Base-by-base conservation (phyloP, 331 rosid species). In the Pyrus hybrid region DNA sequence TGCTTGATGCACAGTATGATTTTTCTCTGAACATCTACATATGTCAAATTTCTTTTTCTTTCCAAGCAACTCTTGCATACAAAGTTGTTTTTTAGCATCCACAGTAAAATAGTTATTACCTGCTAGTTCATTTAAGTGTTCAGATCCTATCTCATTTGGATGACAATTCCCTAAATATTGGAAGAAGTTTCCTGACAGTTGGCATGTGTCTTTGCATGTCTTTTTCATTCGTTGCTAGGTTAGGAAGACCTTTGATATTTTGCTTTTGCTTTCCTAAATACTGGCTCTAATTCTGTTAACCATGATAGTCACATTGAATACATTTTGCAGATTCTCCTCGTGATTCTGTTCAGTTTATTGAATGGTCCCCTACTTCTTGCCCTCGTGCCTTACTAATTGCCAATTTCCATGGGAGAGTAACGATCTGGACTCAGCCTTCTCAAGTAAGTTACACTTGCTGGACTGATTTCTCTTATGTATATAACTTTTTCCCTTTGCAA, bases 281-380 rank as follows among this genome's bases (percentile, higher is more conserved):
- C 69, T 35, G 61, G 22, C 53, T 22, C 17, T 35, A 32, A 25
- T 64, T 69, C 26, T 32, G 60, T 80, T 14, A 70, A 72, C 76
- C 51, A 69, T 67, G 79, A 70, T 73, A 53, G 62, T 79, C 74
- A 35, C 43, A 35, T 71, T 53, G 53, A 67, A 63, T 76, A 26
- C 4, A 69, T 83, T 77, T 74, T 65, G 71, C 88, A 93, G 98
- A 91, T 85, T 93, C 98, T 35, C 43, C 43, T 35, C 43, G 43
- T 8, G 43, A 35, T 35, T 35, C 43, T 35, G 43, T 35, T 35
- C 43, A 35, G 43, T 35, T 35, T 35, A 35, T 35, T 35, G 43
- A 35, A 35, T 35, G 43, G 43, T 35, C 43, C 12, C 43, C 43
- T 35, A 35, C 43, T 35, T 35, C 43, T 35, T 35, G 43, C 43